phyloP scores from a whole-genome alignment of 2,329 filamentous ascomycete species.

The Sphaerulina vaccinii region DNA sequence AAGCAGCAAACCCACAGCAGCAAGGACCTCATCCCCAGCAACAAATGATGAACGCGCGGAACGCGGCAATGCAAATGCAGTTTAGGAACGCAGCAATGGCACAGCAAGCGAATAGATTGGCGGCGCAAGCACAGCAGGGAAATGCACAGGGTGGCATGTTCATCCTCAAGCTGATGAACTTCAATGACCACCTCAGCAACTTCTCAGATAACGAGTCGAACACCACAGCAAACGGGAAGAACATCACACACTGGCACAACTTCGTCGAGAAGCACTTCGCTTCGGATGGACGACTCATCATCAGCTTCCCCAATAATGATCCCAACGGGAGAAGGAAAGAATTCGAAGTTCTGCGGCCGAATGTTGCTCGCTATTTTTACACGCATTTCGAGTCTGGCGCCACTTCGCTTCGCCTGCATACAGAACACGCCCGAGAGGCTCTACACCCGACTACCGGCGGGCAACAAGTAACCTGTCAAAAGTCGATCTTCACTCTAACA shows the following conservation, averaged over 20 bases:
- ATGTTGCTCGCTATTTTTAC: slow-evolving; percentile 83
- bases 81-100: slow-evolving; percentile 32
- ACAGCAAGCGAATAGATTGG: slow-evolving; percentile 19
- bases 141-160: slow-evolving; percentile 39
- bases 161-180: slow-evolving; percentile 55
- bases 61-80: slow-evolving; percentile 30
- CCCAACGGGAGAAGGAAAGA: slow-evolving; percentile 60
- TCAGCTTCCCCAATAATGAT: slow-evolving; percentile 27
- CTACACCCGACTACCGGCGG: slow-evolving; percentile 58
- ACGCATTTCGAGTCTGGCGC: slow-evolving; percentile 87
- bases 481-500: slow-evolving; percentile 83
- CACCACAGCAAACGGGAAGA: slow-evolving; percentile 58
- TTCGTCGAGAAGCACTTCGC: slow-evolving; percentile 85
- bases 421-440: slow-evolving; percentile 66
- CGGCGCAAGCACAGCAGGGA: slow-evolving; percentile 31
- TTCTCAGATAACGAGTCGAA: slow-evolving; percentile 44
- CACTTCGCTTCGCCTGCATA: slow-evolving; percentile 77
- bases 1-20: slow-evolving; percentile 42
- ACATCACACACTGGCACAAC: slow-evolving; percentile 72
- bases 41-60: slow-evolving; percentile 26
- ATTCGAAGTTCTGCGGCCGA: slow-evolving; percentile 81
- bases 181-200: slow-evolving; percentile 56
- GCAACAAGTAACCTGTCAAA: slow-evolving; percentile 72
- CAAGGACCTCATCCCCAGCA: slow-evolving; percentile 43
- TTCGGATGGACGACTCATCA: slow-evolving; percentile 68